These are phyloP conservation scores for Eucalyptus pauciflora DNA, from an alignment of 345 rosid species.

Conservation along the genomic window DNA sequence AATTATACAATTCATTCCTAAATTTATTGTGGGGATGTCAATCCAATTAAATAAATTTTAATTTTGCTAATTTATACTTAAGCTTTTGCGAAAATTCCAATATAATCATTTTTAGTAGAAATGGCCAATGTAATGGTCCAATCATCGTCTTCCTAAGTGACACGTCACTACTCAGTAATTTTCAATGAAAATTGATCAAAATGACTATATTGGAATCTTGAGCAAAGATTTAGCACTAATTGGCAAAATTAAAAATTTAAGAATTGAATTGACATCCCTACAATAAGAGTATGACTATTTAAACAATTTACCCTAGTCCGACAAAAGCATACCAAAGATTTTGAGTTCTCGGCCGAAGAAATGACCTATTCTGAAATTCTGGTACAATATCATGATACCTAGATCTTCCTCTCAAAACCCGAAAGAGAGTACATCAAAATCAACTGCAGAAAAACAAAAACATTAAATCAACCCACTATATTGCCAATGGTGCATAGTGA, in stretches of 20 bases:
- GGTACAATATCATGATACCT: neutral
- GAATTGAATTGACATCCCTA: neutral
- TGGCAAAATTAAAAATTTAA: neutral
- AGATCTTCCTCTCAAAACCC: neutral
- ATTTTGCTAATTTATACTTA: neutral
- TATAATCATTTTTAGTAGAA: neutral
- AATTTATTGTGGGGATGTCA: neutral
- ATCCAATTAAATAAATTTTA: fast-evolving
- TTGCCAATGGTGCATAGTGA: neutral
- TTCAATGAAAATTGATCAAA: fast-evolving
- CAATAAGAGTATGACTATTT: fast-evolving
- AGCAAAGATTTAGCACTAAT: fast-evolving
- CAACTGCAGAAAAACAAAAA: neutral
- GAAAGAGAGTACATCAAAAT: neutral
- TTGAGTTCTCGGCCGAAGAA: neutral
- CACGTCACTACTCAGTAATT: fast-evolving
- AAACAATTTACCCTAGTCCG: neutral
- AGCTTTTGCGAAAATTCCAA: neutral
- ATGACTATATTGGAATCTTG: neutral
- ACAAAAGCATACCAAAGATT: neutral
- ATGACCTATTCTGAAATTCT: neutral
- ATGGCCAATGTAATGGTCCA: neutral
- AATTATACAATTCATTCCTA: neutral
- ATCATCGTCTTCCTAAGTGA: neutral
- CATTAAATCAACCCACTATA: neutral